Evolutionary conservation across 179 eudicot species (phyloP), one percentile per base, ranked within the genome.

Genomic region (Spinacia oleracea): DNA sequence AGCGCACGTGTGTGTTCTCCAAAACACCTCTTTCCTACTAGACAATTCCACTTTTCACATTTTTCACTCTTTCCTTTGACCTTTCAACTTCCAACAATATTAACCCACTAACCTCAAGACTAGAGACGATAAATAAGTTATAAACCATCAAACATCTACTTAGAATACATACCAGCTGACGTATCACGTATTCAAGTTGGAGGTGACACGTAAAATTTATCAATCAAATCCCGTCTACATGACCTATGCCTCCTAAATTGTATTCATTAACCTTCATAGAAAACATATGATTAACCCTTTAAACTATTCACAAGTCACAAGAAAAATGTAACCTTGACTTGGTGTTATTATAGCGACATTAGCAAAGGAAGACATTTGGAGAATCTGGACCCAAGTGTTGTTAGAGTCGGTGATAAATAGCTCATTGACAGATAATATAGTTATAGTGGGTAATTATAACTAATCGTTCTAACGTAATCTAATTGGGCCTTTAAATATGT

Each of bases 371-470:
- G 18, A 63, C 38, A 63, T 31, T 14, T 4, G 20, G 51, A 14
- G 20, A 14, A 48, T 3, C 43, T 69, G 51, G 20, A 69, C 21
- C 32, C 1, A 69, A 69, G 72, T 42, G 72, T 42, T 69, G 72
- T 23, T 42, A 69, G 53, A 43, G 53, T 43, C 34, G 72, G 72
- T 69, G 74, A 12, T 70, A 25, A 25, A 46, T 71, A 71, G 59
- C 74, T 71, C 40, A 48, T 27, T 48, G 74, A 71, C 74, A 71
- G 42, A 71, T 71, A 46, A 6, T 21, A 14, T 16, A 43, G 9
- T 18, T 35, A 34, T 43, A 70, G 18, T 70, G 73, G 73, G 18
- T 43, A 70, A 43, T 23, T 70, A 43, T 45, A 65, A 25, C 73
- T 10, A 10, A 43, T 43, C 73, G 1, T 27, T 27, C 23, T 29